A percentile compares a stretch with the other conserved stretches of the same genome.
Conservation (phyloP, 495 filamentous ascomycete species). For the Barbatosphaeria neglecta region DNA sequence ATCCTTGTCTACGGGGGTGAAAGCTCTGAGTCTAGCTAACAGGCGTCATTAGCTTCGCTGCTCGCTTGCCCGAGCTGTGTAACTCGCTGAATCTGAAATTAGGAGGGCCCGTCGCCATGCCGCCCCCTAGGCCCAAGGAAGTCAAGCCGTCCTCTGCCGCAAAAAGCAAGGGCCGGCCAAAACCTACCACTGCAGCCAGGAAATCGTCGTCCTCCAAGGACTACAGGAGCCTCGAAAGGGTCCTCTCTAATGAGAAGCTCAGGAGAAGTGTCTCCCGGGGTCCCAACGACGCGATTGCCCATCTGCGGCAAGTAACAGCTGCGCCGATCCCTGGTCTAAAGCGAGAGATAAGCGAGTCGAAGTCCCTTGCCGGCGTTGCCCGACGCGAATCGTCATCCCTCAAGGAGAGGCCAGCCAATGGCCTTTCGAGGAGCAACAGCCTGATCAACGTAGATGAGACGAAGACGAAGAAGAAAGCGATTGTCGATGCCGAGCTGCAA, state of each 20-base stretch:
- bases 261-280: constrained; percentile 39
- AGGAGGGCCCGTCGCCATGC: constrained; percentile 58
- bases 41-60: constrained; percentile 51
- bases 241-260: constrained; percentile 57
- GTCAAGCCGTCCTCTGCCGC: constrained; percentile 20
- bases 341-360: constrained; percentile 50
- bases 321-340: constrained; percentile 46
- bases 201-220: constrained; percentile 36
- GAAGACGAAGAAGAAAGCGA: constrained; percentile 63
- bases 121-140: constrained; percentile 45
- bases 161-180: constrained; percentile 22
- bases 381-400: constrained; percentile 24
- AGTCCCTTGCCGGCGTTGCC: constrained; percentile 39
- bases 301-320: constrained; percentile 62
- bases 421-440: constrained; percentile 12
- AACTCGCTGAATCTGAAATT: constrained; percentile 74
- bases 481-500: constrained; percentile 68
- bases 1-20: too few species aligned
- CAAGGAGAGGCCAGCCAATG: constrained; percentile 19
- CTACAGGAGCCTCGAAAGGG: constrained; percentile 53
- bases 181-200: constrained; percentile 46
- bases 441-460: constrained; percentile 29
- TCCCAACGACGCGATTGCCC: constrained; percentile 38
- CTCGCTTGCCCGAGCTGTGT: constrained; percentile 72
- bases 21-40: constrained; percentile 3